Evolutionary conservation across 2,329 filamentous ascomycete genomes (phyloP).

Genomic region (Talaromyces sp.): DNA sequence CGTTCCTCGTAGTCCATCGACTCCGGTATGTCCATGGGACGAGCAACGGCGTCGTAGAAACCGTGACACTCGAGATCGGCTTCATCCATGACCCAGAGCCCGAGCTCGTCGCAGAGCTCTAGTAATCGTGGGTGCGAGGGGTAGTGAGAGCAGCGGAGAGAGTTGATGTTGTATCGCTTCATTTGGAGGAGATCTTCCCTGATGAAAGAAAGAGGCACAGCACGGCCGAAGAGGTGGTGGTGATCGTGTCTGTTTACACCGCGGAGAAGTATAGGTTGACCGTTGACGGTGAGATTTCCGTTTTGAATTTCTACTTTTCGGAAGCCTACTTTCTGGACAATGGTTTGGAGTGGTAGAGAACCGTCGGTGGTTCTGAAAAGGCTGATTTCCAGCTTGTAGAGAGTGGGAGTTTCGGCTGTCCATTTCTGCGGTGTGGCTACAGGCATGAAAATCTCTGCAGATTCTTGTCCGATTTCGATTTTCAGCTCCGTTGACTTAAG

Average conservation of each 20-base stretch:
- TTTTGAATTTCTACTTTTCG: conserved; percentile 58
- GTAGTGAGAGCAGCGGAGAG: conserved; percentile 66
- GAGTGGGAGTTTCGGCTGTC: neutral
- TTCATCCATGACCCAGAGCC: conserved; percentile 38
- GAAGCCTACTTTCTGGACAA: conserved; percentile 62
- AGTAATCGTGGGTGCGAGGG: conserved; percentile 44
- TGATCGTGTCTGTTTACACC: conserved; percentile 71
- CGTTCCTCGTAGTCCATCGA: conserved; percentile 59
- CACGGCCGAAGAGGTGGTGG: conserved; percentile 60
- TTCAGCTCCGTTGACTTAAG: neutral
- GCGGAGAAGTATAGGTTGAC: conserved; percentile 57
- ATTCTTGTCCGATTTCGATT: neutral
- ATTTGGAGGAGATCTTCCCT: conserved; percentile 62
- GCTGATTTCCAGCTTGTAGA: neutral
- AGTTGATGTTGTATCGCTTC: conserved; percentile 70
- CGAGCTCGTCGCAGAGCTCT: conserved; percentile 34
- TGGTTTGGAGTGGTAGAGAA: neutral
- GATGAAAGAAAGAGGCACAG: conserved; percentile 62
- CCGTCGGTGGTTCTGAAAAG: neutral
- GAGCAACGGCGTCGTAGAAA: conserved; percentile 39
- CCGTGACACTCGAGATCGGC: conserved; percentile 39
- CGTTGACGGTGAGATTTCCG: conserved; percentile 57
- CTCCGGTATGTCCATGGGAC: conserved; percentile 53
- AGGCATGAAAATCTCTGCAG: neutral
- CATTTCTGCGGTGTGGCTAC: neutral